Conservation (phyloP, 768 basidiomycete genomes). For the Dendrothele bispora region DNA sequence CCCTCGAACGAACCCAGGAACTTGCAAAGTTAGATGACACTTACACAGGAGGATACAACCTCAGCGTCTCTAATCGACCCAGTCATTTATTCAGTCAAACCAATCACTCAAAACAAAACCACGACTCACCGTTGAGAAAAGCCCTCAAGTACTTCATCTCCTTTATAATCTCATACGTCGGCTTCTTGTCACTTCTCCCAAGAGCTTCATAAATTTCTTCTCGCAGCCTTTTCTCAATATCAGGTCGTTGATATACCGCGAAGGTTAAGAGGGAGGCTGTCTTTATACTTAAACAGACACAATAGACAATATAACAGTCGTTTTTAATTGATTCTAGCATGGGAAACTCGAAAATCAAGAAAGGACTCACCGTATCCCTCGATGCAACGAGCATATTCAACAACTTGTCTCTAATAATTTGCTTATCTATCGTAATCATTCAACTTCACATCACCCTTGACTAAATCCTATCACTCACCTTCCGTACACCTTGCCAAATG, state of each 20-base stretch:
- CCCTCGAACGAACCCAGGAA: neutral
- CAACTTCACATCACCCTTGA: no score
- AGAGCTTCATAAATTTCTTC: no score
- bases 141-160: no score
- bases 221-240: constrained; percentile 36
- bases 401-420: constrained; percentile 18
- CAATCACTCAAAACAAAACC: neutral
- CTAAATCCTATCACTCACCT: constrained; percentile 32
- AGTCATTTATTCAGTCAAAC: neutral
- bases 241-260: constrained; percentile 36
- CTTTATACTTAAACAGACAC: constrained; percentile 10
- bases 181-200: no score
- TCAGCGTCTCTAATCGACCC: constrained; percentile 13
- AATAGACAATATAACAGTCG: neutral
- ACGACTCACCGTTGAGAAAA: constrained; percentile 39
- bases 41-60: constrained; percentile 11
- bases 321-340: no score
- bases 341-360: no score
- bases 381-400: constrained; percentile 20
- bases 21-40: neutral
- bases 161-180: no score
- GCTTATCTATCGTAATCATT: neutral
- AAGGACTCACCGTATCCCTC: no score
- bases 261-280: no score
- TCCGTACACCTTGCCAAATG: constrained; percentile 53